phyloP scores from a whole-genome alignment of 306 rosid species.

The Lablab purpureus region DNA sequence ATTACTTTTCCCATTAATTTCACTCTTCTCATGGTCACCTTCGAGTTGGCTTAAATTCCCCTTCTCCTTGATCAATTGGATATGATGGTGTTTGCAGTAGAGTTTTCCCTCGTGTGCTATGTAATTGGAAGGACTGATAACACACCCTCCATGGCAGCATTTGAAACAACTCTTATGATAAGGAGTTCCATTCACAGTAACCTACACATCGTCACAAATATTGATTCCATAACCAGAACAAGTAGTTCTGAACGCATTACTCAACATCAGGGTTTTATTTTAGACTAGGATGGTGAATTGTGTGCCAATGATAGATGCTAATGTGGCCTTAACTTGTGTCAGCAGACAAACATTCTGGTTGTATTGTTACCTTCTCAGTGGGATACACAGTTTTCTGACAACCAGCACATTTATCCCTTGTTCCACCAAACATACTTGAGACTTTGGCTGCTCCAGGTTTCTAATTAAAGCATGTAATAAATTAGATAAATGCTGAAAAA shows the following conservation, averaged over 20 bases:
- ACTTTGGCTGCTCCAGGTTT: conserved; percentile 77
- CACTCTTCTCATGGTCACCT: conserved; percentile 70
- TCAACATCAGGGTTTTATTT: conserved; percentile 6
- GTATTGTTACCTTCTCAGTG: conserved; percentile 81
- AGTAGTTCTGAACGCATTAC: background rate
- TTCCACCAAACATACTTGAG: conserved; percentile 90
- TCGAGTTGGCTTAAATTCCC: conserved; percentile 98
- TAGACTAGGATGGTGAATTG: conserved; percentile 3
- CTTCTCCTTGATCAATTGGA: conserved; percentile 92
- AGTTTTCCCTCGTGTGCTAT: conserved; percentile 97
- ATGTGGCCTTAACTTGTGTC: background rate
- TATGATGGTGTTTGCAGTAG: conserved; percentile 96
- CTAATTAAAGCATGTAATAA: conserved; percentile 52
- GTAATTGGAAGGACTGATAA: conserved; percentile 95
- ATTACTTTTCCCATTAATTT: conserved; percentile 47
- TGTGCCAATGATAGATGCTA: conserved; percentile 7
- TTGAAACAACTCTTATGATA: conserved; percentile 98
- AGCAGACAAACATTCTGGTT: background rate
- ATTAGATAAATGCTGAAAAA: conserved; percentile 37
- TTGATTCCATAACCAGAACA: conserved; percentile 13
- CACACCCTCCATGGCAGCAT: conserved; percentile 97
- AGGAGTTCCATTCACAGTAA: conserved; percentile 94
- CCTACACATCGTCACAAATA: conserved; percentile 54
- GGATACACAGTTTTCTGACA: conserved; percentile 95
- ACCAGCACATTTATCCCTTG: conserved; percentile 95